Evolutionary conservation across 352 stramenopile genomes (phyloP).

Genomic region (Discostella stelligera): DNA sequence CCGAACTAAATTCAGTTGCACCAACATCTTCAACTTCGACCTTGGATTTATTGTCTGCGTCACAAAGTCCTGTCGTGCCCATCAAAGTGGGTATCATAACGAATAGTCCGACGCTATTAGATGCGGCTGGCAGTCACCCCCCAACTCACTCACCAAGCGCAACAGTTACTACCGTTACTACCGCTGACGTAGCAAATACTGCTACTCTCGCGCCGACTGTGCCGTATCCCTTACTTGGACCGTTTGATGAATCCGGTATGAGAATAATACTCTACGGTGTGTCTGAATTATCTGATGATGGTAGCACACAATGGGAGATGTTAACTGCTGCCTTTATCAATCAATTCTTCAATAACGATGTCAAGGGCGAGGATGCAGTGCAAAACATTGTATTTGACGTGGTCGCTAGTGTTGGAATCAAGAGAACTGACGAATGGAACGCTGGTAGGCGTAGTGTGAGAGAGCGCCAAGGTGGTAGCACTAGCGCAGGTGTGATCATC

Average conservation of each 20-base stretch:
- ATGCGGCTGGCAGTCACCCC: background rate
- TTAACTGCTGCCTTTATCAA: conserved; percentile 43
- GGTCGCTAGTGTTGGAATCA: conserved; percentile 26
- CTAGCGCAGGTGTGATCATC: conserved; percentile 8
- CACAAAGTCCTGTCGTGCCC: background rate
- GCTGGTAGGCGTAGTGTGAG: conserved; percentile 9
- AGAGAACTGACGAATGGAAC: conserved; percentile 1
- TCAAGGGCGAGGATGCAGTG: conserved; percentile 33
- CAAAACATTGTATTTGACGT: conserved; percentile 52
- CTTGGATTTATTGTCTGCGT: background rate
- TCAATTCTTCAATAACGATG: conserved; percentile 45
- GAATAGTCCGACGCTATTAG: background rate
- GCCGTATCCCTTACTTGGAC: conserved; percentile 30
- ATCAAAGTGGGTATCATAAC: background rate
- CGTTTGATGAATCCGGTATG: conserved; percentile 26
- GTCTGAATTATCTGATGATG: conserved; percentile 22
- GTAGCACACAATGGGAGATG: conserved; percentile 41
- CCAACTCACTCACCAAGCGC: background rate
- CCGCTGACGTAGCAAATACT: background rate
- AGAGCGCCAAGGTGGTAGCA: conserved; percentile 10
- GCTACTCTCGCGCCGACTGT: background rate
- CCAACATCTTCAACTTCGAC: conserved; percentile 4
- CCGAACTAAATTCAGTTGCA: background rate
- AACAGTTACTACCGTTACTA: background rate
- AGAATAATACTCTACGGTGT: conserved; percentile 39